phyloP scores from a whole-genome alignment of 495 filamentous ascomycete species.

The Hyaloscypha finlandica region DNA sequence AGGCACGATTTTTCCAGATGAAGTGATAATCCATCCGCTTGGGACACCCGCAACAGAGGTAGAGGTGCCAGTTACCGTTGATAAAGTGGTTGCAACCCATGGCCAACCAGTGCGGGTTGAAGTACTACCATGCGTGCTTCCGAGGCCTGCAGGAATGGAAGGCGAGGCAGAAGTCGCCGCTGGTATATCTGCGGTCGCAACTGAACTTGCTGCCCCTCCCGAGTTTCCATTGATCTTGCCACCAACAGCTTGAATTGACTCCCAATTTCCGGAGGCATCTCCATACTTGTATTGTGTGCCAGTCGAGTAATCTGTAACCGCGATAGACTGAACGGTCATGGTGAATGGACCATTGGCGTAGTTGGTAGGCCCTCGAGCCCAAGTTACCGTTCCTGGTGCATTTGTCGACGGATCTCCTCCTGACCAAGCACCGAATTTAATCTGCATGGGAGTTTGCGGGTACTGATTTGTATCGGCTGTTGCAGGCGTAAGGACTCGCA shows the following conservation, averaged over 20 bases:
- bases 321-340: constrained; percentile 76
- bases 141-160: constrained; percentile 34
- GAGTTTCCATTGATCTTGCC: constrained; percentile 56
- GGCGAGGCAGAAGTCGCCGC: constrained; percentile 29
- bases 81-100: constrained; percentile 51
- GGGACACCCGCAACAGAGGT: constrained; percentile 56
- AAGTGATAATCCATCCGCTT: constrained; percentile 73
- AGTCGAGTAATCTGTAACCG: constrained; percentile 79
- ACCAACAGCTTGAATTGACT: constrained; percentile 69
- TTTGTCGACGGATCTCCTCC: constrained; percentile 71
- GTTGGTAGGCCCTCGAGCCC: constrained; percentile 71
- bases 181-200: constrained; percentile 26
- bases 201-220: constrained; percentile 15
- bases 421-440: constrained; percentile 73
- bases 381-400: constrained; percentile 64
- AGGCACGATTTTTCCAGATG: constrained; percentile 67
- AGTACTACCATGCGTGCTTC: constrained; percentile 23
- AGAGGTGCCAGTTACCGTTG: constrained; percentile 29
- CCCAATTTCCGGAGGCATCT: constrained; percentile 65
- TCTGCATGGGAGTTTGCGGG: constrained; percentile 75
- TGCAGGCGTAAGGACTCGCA: constrained; percentile 62
- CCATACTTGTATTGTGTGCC: constrained; percentile 74
- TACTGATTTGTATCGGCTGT: constrained; percentile 55
- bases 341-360: constrained; percentile 70
- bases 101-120: constrained; percentile 48